Percentiles rank a stretch among this genome's conserved stretches.
phyloP scores from a whole-genome alignment of 2,329 filamentous ascomycete genomes.

The Diaporthe sp. region DNA sequence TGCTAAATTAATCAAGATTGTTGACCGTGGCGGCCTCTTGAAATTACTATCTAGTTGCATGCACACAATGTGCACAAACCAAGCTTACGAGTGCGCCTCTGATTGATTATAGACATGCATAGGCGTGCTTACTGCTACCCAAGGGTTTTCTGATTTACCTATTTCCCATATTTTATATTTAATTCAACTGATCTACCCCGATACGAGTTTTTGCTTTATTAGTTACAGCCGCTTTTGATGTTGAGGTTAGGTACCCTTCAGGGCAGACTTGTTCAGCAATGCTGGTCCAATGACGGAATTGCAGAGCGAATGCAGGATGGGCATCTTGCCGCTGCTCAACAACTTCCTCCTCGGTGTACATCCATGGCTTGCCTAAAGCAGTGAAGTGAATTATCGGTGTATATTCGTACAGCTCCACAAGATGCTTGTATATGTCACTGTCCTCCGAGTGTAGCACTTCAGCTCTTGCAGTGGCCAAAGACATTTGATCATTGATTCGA shows the following conservation, averaged over 20 bases:
- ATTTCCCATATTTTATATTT: neutral
- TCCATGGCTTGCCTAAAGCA: conserved; percentile 19
- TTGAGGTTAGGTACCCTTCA: neutral
- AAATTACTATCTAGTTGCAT: neutral
- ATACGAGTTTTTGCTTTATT: neutral
- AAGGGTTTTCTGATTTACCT: neutral
- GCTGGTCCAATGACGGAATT: neutral
- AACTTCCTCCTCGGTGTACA: neutral
- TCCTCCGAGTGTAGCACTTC: neutral
- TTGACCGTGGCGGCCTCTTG: too few species aligned
- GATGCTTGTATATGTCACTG: conserved; percentile 3
- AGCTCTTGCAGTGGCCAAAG: neutral
- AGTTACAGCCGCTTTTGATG: neutral
- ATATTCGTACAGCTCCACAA: conserved; percentile 7
- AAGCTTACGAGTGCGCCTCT: neutral
- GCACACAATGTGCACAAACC: neutral
- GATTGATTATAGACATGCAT: neutral
- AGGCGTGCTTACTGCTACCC: neutral
- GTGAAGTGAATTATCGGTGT: conserved; percentile 24
- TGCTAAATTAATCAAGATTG: too few species aligned
- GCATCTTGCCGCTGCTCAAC: neutral
- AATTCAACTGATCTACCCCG: neutral
- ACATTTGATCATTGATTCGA: too few species aligned
- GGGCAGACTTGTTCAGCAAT: conserved; percentile 5
- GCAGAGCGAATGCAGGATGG: conserved; percentile 3